Base-by-base conservation (phyloP, 78 protist genomes). In the Tieghemostelium lacteum region DNA sequence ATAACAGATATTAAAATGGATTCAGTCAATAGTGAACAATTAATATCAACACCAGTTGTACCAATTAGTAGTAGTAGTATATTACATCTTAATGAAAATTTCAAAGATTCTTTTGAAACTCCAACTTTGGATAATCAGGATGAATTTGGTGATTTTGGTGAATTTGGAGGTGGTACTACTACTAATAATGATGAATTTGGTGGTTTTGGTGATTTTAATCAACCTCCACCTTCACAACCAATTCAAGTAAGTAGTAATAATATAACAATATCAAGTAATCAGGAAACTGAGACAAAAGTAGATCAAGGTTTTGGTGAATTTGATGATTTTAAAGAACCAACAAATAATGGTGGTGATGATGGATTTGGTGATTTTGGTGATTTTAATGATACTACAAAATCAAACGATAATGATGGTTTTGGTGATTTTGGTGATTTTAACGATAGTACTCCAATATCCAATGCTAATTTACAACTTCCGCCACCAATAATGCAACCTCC, bases 311-410 rank as follows among this genome's bases (percentile, higher is more conserved):
- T 67, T 67, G 72, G 72, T 65, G 72, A 33, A 5, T 36, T 65
- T 65, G 74, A 58, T 67, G 58, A 67, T 42, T 39, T 45, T 29
- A 67, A 39, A 39, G 58, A 37, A 49, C 54, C 26, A 33, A 63
- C 61, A 12, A 37, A 37, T 67, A 37, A 37, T 64, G 50, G 37
- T 37, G 3, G 31, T 36, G 54, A 50, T 50, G 73, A 64, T 10
- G 57, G 28, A 19, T 62, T 62, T 36, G 86, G n/a, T 28, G 72
- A 62, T 39, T 72, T 54, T 54, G 78, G 49, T 54, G 78, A 49
- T n/a, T 42, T 50, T 50, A 70, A 42, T 31, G 63, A 54, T 6
- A 71, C 50, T 14, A 14, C 31, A 29, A 61, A 61, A 29, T 3
- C 67, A 69, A 39, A 24, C 31, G 14, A 33, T 16, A 57, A 74